A percentile compares a stretch with the other conserved stretches of the same genome.
phyloP scores from a whole-genome alignment of 192 early-diverging fungal genomes.

The Umbelopsis sp. region DNA sequence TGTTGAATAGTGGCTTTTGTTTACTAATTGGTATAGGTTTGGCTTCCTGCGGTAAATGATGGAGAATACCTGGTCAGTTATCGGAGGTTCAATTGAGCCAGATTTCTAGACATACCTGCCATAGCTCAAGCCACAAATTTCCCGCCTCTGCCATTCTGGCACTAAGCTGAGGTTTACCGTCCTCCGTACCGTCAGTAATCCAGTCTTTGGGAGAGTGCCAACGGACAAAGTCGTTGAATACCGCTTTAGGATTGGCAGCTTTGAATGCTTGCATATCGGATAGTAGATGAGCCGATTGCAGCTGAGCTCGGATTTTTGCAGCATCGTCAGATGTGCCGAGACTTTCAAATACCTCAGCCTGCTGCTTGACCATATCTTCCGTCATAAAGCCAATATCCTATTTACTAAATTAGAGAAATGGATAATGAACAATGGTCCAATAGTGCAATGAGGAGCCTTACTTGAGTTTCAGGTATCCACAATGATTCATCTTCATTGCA shows the following conservation, averaged over 20 bases:
- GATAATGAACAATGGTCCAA: background rate
- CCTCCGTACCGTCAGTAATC: slow-evolving; percentile 61
- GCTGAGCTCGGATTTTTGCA: slow-evolving; percentile 68
- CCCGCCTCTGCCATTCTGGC: slow-evolving; percentile 76
- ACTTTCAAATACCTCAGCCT: slow-evolving; percentile 75
- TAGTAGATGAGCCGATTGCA: slow-evolving; percentile 71
- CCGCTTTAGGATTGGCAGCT: slow-evolving; percentile 83
- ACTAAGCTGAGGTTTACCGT: slow-evolving; percentile 55
- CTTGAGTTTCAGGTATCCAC: slow-evolving; percentile 71
- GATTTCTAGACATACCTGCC: slow-evolving; percentile 53
- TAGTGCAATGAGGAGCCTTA: slow-evolving; percentile 16
- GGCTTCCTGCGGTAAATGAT: background rate
- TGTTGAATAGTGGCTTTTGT: slow-evolving; percentile 84
- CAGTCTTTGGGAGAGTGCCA: slow-evolving; percentile 97
- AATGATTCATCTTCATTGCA: slow-evolving; percentile 61
- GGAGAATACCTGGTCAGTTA: no score
- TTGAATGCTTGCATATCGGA: slow-evolving; percentile 93
- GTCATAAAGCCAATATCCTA: slow-evolving; percentile 81
- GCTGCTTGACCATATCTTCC: slow-evolving; percentile 85
- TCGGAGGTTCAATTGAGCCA: background rate
- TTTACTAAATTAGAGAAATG: background rate
- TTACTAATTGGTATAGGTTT: slow-evolving; percentile 2
- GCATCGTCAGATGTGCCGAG: slow-evolving; percentile 76
- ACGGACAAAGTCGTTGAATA: slow-evolving; percentile 87
- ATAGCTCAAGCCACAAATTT: slow-evolving; percentile 89